Evolutionary conservation across 2,329 filamentous ascomycete species (phyloP), one percentile per base, ranked within the genome.

Genomic region (Stachybotrys elegans): DNA sequence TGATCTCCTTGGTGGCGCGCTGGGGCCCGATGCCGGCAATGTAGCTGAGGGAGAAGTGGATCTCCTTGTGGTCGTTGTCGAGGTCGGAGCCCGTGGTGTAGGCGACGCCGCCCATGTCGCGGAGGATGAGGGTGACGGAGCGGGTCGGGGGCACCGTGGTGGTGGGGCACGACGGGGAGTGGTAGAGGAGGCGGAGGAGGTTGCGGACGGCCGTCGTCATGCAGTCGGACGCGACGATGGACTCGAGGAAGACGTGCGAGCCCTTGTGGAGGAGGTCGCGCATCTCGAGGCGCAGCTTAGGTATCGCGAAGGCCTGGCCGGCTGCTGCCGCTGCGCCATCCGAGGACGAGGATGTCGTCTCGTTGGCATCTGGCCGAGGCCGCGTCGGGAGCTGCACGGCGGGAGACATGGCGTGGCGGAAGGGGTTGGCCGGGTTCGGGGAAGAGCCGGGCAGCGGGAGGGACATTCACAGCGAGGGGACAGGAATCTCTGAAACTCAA

Each of bases 31-130:
- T 70, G 37, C 59, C 54, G 35, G 68, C 57, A 53, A 95, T 81
- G 69, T 96, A 95, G 38, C 75, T 69, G 2, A 92, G 79, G 14
- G 82, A 90, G 64, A 97, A 76, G 67, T 96, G 89, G 50, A 96
- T 93, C 62, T 95, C 90, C 60, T 96, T 96, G 72, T 95, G 89
- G 58, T 93, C 86, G 48, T 74, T 54, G 65, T 95, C 91, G 11
- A 94, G 75, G 31, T 90, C 84, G 9, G 72, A 78, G 50, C 88
- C 87, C 0, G 80, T 89, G 2, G 92, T 96, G 69, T 96, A 95
- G 17, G 92, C 92, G 5, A 97, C 88, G 40, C 92, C 92, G 39
- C 70, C 72, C 79, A 95, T 90, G 51, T 81, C 73, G 22, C 87
- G 81, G 5, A 97, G 72, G 47, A 95, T 75, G 27, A 97, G 68